Evolutionary conservation across 352 stramenopile genomes (phyloP).

Genomic region (Lagenidium giganteum): DNA sequence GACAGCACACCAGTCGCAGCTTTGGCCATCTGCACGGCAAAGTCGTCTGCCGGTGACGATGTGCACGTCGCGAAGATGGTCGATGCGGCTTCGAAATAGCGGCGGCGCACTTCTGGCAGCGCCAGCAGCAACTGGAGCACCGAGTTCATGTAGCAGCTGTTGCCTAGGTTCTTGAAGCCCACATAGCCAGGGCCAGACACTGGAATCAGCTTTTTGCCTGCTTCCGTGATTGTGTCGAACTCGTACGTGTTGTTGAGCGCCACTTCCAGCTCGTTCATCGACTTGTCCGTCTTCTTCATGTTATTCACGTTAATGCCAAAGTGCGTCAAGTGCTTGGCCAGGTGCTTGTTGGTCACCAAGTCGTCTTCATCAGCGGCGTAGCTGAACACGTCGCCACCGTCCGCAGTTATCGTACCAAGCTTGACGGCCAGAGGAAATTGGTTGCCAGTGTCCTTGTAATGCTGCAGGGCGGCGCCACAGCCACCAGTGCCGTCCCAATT

Average conservation of each 20-base stretch:
- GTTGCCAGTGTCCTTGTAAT: constrained; percentile 91
- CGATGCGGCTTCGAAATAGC: constrained; percentile 48
- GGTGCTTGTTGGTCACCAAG: constrained; percentile 92
- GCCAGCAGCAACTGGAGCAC: constrained; percentile 91
- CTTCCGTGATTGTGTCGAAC: constrained; percentile 96
- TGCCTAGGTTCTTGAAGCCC: constrained; percentile 98
- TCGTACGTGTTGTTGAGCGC: constrained; percentile 97
- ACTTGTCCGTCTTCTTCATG: constrained; percentile 96
- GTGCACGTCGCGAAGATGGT: constrained; percentile 42
- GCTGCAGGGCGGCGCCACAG: constrained; percentile 92
- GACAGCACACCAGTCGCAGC: constrained; percentile 77
- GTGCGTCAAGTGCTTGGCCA: constrained; percentile 89
- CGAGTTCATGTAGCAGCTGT: constrained; percentile 99
- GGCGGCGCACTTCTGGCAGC: constrained; percentile 53
- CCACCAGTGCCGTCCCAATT: constrained; percentile 96
- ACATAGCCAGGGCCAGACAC: constrained; percentile 88
- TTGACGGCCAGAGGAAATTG: constrained; percentile 96
- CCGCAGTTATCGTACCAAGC: constrained; percentile 92
- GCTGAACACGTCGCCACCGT: constrained; percentile 96
- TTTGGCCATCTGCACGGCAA: constrained; percentile 90
- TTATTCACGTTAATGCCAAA: constrained; percentile 93
- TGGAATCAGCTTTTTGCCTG: constrained; percentile 87
- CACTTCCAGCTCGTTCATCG: constrained; percentile 94
- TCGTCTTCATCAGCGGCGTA: constrained; percentile 96
- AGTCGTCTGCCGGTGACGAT: constrained; percentile 57